Evolutionary conservation across 768 basidiomycete species (phyloP).

Genomic region (Podaxis sp.): DNA sequence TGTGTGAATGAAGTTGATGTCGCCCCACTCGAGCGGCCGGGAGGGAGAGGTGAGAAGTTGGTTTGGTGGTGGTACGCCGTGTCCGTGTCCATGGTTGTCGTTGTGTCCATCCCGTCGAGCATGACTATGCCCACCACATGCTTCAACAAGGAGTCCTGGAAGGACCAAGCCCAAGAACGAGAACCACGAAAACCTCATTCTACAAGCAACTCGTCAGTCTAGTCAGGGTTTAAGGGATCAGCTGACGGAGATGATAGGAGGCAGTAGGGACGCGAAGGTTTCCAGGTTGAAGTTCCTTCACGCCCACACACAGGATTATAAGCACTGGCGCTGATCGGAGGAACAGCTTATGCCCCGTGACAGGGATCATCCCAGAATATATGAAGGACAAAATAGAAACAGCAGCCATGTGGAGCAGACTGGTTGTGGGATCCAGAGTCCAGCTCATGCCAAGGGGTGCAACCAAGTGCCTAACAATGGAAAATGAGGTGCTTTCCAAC

Average conservation of each 20-base stretch:
- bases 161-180: background rate
- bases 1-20: slow-evolving; percentile 83
- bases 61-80: slow-evolving; percentile 35
- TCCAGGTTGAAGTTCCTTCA: no score
- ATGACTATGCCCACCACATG: slow-evolving; percentile 4
- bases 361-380: background rate
- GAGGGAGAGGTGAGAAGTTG: slow-evolving; percentile 50
- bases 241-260: background rate
- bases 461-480: background rate
- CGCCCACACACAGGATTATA: no score
- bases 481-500: background rate
- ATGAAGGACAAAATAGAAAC: background rate
- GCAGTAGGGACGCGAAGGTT: no score
- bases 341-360: no score
- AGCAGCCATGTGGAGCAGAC: background rate
- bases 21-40: slow-evolving; percentile 77
- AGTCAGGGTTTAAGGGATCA: background rate
- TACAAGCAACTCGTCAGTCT: background rate
- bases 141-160: background rate
- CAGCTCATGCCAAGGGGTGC: background rate
- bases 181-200: background rate
- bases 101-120: slow-evolving; percentile 7
- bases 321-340: no score
- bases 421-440: background rate
- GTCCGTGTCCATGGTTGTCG: slow-evolving; percentile 18